Evolutionary conservation across 1,284 basidiomycete species (phyloP).

Genomic region (Mycena citricolor): DNA sequence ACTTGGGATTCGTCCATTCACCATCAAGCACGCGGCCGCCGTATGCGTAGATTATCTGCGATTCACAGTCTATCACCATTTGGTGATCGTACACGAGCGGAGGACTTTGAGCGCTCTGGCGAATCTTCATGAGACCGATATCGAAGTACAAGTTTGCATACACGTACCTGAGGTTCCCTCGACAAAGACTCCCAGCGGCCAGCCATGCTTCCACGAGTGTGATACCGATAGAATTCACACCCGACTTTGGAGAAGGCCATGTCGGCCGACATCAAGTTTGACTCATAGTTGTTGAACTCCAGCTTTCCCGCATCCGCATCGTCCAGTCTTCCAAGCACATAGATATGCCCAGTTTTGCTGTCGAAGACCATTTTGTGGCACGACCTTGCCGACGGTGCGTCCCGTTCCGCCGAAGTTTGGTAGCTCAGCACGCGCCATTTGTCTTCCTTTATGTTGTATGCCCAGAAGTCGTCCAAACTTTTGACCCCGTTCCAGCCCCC

Average conservation of each 20-base stretch:
- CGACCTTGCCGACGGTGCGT: constrained; percentile 70
- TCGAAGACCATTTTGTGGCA: constrained; percentile 87
- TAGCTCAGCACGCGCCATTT: constrained; percentile 65
- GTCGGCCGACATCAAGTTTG: constrained; percentile 23
- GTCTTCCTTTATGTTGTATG: constrained; percentile 62
- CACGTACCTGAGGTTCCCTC: constrained; percentile 60
- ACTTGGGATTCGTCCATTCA: constrained; percentile 55
- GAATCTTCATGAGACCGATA: constrained; percentile 1
- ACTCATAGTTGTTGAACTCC: constrained; percentile 17
- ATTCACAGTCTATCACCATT: constrained; percentile 73
- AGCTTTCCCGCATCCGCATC: constrained; percentile 47
- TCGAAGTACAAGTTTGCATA: not conserved
- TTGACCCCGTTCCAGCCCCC: constrained; percentile 80
- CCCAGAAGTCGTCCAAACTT: constrained; percentile 80
- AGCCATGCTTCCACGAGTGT: constrained; percentile 54
- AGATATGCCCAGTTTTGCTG: constrained; percentile 66
- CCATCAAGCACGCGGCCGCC: constrained; percentile 75
- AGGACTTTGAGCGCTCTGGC: constrained; percentile 64
- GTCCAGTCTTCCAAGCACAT: constrained; percentile 64
- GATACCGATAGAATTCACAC: constrained; percentile 73
- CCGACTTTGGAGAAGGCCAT: constrained; percentile 32
- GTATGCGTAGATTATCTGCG: constrained; percentile 74
- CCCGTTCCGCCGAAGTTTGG: constrained; percentile 52
- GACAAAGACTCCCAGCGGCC: constrained; percentile 71
- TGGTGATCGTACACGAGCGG: constrained; percentile 80